A percentile compares a stretch with the other conserved stretches of the same genome.
Evolutionary conservation across 1,284 basidiomycete species (phyloP).

Genomic region (Papiliotrema nemorosa): DNA sequence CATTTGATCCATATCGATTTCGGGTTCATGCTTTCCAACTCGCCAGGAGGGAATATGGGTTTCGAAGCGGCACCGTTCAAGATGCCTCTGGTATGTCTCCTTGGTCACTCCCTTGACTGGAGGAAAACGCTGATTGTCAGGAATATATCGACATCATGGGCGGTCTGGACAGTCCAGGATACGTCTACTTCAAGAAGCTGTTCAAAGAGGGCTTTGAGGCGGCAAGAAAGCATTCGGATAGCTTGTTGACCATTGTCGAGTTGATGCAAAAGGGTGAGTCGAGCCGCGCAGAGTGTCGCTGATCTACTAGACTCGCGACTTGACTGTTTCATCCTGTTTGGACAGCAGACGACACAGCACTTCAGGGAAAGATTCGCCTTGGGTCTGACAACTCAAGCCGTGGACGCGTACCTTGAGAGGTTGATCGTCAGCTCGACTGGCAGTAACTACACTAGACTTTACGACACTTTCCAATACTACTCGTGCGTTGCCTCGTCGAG

Average conservation of each 20-base stretch:
- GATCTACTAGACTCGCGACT: constrained; percentile 70
- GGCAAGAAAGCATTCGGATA: constrained; percentile 92
- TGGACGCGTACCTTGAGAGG: constrained; percentile 82
- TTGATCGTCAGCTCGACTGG: constrained; percentile 82
- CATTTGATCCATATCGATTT: constrained; percentile 87
- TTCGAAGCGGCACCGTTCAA: constrained; percentile 99
- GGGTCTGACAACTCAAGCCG: constrained; percentile 76
- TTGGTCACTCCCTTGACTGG: neutral
- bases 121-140: constrained; percentile 17
- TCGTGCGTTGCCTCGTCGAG: constrained; percentile 16
- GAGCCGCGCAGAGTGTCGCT: neutral
- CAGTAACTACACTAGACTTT: constrained; percentile 87
- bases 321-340: constrained; percentile 86
- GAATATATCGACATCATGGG: constrained; percentile 98
- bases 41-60: constrained; percentile 87
- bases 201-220: constrained; percentile 93
- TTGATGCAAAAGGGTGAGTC: constrained; percentile 85
- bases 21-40: constrained; percentile 96
- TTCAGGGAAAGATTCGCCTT: constrained; percentile 93
- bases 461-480: constrained; percentile 66
- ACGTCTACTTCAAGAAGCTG: constrained; percentile 76
- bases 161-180: constrained; percentile 73
- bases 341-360: constrained; percentile 81
- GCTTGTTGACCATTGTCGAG: constrained; percentile 93
- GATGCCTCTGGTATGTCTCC: constrained; percentile 58